Conservation (phyloP, 331 rosid genomes). For the Quercus tomentella region DNA sequence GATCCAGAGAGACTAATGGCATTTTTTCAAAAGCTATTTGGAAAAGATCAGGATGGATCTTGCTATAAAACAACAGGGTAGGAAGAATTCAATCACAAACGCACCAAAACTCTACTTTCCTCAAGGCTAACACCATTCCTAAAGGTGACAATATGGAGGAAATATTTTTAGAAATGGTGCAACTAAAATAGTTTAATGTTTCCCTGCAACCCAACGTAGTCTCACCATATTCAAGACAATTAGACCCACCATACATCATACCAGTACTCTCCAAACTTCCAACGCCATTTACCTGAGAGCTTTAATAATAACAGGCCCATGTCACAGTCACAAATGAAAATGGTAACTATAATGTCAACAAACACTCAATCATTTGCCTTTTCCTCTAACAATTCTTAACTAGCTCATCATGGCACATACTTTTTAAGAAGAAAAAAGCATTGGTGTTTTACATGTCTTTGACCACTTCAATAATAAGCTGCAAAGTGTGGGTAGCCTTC, state of each 20-base stretch:
- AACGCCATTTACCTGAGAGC: background rate
- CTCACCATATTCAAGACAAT: background rate
- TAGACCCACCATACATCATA: background rate
- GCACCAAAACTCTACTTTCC: background rate
- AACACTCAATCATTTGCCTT: too few relatives aligned
- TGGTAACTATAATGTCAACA: too few relatives aligned
- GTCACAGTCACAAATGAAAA: too few relatives aligned
- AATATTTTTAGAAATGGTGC: background rate
- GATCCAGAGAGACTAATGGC: background rate
- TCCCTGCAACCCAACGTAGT: background rate
- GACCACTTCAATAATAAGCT: too few relatives aligned
- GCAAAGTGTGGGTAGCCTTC: too few relatives aligned
- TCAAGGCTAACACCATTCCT: background rate
- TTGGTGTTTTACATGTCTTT: too few relatives aligned
- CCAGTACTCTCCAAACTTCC: background rate
- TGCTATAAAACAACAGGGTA: background rate
- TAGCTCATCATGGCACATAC: too few relatives aligned
- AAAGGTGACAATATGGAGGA: too few relatives aligned
- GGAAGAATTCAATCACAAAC: background rate
- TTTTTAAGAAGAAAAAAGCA: too few relatives aligned
- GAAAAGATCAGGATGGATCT: background rate
- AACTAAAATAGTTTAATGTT: background rate
- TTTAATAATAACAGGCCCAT: background rate
- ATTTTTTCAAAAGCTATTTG: background rate
- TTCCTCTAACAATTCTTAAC: too few relatives aligned